These are phyloP conservation scores for Fusarium buxicola DNA, from an alignment of 2,329 filamentous ascomycete species.

Conservation along the genomic window DNA sequence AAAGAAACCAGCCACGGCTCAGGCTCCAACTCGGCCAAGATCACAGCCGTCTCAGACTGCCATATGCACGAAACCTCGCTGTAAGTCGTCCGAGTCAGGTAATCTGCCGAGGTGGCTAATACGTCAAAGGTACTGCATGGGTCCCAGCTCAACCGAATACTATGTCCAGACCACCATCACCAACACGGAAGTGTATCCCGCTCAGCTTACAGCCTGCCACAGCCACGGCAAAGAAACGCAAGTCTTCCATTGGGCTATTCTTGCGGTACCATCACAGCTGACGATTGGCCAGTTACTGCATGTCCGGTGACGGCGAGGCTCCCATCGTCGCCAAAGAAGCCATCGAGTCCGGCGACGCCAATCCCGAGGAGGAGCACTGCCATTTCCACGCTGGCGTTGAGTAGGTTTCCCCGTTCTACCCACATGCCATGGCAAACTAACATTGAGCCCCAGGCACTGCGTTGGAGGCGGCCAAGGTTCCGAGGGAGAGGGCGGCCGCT, in stretches of 20 bases:
- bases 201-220: constrained; percentile 74
- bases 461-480: constrained; percentile 55
- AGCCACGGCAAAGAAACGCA: constrained; percentile 67
- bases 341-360: constrained; percentile 28
- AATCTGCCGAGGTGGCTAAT: neutral
- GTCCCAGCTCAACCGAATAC: constrained; percentile 54
- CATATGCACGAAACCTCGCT: constrained; percentile 54
- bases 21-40: constrained; percentile 14
- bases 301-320: constrained; percentile 38
- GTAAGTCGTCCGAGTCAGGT: constrained; percentile 42
- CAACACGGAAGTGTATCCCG: constrained; percentile 65
- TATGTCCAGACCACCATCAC: constrained; percentile 61
- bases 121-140: constrained; percentile 56
- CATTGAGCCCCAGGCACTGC: constrained; percentile 62
- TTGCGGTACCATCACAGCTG: neutral
- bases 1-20: constrained; percentile 25
- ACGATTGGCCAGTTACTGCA: constrained; percentile 31
- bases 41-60: constrained; percentile 55
- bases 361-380: constrained; percentile 59
- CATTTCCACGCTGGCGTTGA: constrained; percentile 82
- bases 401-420: constrained; percentile 55
- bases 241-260: constrained; percentile 28
- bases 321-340: constrained; percentile 29
- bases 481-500: constrained; percentile 49
- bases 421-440: constrained; percentile 6